Conservation (phyloP, 805 yeast genomes). For the Torulaspora microellipsoides region DNA sequence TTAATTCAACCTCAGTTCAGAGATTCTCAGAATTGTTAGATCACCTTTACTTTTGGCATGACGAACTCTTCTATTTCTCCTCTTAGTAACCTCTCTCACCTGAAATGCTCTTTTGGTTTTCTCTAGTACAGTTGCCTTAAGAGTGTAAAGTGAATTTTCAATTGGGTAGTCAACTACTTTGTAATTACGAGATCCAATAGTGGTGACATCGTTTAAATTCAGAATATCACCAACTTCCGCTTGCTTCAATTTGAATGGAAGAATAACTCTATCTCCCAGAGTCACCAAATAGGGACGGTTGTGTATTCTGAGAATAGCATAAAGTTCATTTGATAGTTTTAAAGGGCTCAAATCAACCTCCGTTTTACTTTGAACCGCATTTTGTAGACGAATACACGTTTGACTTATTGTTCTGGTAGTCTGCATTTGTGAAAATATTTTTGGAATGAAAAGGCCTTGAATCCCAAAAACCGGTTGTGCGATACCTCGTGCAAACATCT, state of each 20-base stretch:
- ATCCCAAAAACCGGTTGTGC: not conserved
- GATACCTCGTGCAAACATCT: not conserved
- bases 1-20: constrained; percentile 57
- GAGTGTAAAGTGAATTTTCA: constrained; percentile 48
- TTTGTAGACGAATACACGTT: constrained; percentile 1
- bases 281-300: constrained; percentile 85
- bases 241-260: constrained; percentile 73
- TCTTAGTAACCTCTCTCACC: constrained; percentile 66
- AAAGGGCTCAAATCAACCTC: constrained; percentile 52
- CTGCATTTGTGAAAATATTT: not conserved
- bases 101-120: constrained; percentile 77
- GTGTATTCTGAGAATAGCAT: constrained; percentile 79
- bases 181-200: constrained; percentile 81
- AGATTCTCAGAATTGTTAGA: constrained; percentile 71
- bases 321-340: constrained; percentile 63
- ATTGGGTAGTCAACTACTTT: constrained; percentile 57
- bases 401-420: constrained; percentile 2
- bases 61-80: constrained; percentile 73
- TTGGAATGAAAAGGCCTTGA: not conserved
- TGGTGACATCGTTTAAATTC: constrained; percentile 65
- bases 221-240: constrained; percentile 83
- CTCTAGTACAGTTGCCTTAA: constrained; percentile 80
- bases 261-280: constrained; percentile 75
- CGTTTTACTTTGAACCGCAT: not conserved
- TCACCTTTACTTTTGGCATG: constrained; percentile 63